phyloP scores from a whole-genome alignment of 306 rosid species.

The Quillaja saponaria region DNA sequence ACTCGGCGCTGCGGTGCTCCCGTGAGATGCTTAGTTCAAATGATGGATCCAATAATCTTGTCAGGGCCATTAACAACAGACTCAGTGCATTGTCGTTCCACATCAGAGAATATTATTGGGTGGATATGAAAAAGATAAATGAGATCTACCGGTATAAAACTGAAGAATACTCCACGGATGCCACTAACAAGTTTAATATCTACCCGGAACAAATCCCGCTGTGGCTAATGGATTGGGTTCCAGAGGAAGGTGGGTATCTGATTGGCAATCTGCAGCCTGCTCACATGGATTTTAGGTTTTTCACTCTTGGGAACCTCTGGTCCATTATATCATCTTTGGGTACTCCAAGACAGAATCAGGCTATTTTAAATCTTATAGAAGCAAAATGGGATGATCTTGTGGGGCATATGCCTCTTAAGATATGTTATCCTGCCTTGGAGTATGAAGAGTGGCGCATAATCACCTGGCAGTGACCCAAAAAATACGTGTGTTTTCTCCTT shows the following conservation, averaged over 20 bases:
- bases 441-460: conserved; percentile 87
- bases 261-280: conserved; percentile 96
- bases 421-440: conserved; percentile 92
- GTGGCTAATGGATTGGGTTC: conserved; percentile 97
- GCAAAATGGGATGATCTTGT: conserved; percentile 89
- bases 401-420: conserved; percentile 87
- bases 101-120: conserved; percentile 93
- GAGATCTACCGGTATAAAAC: conserved; percentile 97
- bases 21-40: conserved; percentile 69
- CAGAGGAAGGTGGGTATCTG: conserved; percentile 87
- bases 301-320: conserved; percentile 96
- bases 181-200: conserved; percentile 90
- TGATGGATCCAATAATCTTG: conserved; percentile 65
- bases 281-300: conserved; percentile 98
- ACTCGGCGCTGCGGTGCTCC: conserved; percentile 87
- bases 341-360: conserved; percentile 79
- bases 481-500: conserved; percentile 62
- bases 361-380: conserved; percentile 74
- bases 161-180: conserved; percentile 88
- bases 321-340: conserved; percentile 84
- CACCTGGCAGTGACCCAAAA: conserved; percentile 96
- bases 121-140: conserved; percentile 81
- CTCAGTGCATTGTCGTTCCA: conserved; percentile 89
- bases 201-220: conserved; percentile 94
- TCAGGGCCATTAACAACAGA: conserved; percentile 78